Evolutionary conservation across 2,329 filamentous ascomycete genomes (phyloP), one percentile per base, ranked within the genome.

Genomic region (Mollisia scopiformis): DNA sequence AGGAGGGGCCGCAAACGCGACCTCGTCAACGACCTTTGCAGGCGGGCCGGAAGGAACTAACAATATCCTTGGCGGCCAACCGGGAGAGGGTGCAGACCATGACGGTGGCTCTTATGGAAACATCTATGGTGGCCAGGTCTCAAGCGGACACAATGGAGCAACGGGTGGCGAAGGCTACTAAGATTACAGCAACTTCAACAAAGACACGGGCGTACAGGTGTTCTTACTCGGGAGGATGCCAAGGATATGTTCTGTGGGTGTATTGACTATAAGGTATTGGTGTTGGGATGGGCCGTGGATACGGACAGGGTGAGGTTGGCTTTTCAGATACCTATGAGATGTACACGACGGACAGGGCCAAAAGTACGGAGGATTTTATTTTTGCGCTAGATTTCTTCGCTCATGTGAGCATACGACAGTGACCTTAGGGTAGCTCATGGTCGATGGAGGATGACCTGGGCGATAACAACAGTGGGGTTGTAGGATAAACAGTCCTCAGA

Each of bases 101-200:
- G 73, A 75, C 61, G 50, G 62, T 35, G 63, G 75, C 49, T 74
- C 76, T 10, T 77, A 76, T 52, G 75, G 77, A 21, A 73, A 74
- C 14, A 66, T 78, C 4, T 76, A 82, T 56, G 77, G 75, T 30
- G 82, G 80, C 65, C 78, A 78, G 64, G 75, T 77, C n/a, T 82
- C 85, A 67, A 72, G 78, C 35, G 81, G 81, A 28, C 85, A 88
- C 66, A 88, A 88, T 69, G 86, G 85, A 37, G 77, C 83, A 37
- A 62, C 68, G 47, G 68, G 70, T 43, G 65, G 61, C 14, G 69
- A 72, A 47, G 62, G 64, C 31, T 73, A 72, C 62, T 73, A 61
- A 65, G 35, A 13, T 31, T 49, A 16, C 50, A 19, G 31, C 31
- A 50, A 49, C 49, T 64, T 58, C 53, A 61, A 47, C 58, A 57